Conservation (phyloP, 169 alveolate species). For the Plasmodium falciparum region DNA sequence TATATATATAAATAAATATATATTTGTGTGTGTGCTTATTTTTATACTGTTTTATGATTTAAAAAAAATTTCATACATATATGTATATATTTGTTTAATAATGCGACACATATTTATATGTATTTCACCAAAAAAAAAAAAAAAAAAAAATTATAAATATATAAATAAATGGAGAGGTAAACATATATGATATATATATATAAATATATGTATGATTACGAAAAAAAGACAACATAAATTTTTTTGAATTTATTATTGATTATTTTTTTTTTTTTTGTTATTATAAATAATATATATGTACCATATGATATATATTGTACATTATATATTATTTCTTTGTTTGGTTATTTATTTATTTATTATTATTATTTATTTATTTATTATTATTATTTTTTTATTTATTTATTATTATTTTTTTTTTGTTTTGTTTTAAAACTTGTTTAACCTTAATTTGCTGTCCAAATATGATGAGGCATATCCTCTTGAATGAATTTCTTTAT, state of each 20-base stretch:
- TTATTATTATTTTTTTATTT: not conserved
- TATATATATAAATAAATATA: not conserved
- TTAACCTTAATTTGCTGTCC: slow-evolving; percentile 9
- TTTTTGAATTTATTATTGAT: too few relatives aligned
- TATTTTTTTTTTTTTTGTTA: too few relatives aligned
- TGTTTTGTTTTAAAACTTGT: not conserved
- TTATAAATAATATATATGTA: too few relatives aligned
- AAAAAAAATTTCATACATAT: not conserved
- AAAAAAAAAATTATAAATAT: too few relatives aligned
- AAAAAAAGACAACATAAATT: too few relatives aligned
- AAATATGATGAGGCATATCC: slow-evolving; percentile 16
- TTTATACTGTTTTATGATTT: not conserved
- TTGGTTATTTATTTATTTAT: not conserved
- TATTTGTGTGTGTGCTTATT: not conserved
- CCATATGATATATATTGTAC: too few relatives aligned
- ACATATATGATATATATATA: too few relatives aligned
- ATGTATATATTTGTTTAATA: not conserved
- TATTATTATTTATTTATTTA: not conserved
- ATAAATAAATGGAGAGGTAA: too few relatives aligned
- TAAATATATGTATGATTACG: too few relatives aligned
- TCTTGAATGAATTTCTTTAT: slow-evolving; percentile 18
- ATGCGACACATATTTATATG: too few relatives aligned
- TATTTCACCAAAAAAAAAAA: too few relatives aligned
- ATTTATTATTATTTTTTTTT: not conserved
- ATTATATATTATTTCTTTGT: not conserved